A percentile compares a stretch with the other conserved stretches of the same genome.
phyloP scores from a whole-genome alignment of 352 stramenopile species.

The Phytopythium chamaehyphon region DNA sequence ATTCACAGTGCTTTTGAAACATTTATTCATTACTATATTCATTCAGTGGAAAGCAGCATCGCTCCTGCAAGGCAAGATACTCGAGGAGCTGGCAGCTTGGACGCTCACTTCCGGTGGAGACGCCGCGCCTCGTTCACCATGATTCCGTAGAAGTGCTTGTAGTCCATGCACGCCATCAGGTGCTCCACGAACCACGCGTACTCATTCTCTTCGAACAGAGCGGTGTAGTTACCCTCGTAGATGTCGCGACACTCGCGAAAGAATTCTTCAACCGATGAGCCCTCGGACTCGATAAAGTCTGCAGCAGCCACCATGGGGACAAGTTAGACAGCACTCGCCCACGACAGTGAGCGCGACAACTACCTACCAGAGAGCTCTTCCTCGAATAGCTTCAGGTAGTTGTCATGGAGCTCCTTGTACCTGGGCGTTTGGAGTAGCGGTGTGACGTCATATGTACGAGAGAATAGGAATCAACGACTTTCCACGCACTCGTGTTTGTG shows the following conservation, averaged over 20 bases:
- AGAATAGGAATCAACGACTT: too few species aligned
- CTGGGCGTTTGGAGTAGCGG: too few species aligned
- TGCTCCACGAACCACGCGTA: constrained; percentile 79
- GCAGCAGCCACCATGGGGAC: constrained; percentile 1
- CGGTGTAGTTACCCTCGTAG: constrained; percentile 52
- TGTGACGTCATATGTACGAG: too few species aligned
- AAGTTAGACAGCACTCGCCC: too few species aligned
- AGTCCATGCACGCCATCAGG: constrained; percentile 76
- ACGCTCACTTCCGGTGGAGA: constrained; percentile 48
- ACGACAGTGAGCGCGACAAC: too few species aligned
- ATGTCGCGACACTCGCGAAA: constrained; percentile 64
- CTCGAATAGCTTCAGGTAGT: constrained; percentile 73
- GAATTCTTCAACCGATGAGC: constrained; percentile 59
- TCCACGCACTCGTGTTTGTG: constrained; percentile 79
- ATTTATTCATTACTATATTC: too few species aligned
- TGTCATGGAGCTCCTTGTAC: constrained; percentile 75
- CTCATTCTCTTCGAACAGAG: constrained; percentile 64
- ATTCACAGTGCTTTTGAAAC: too few species aligned
- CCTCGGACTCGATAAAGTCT: constrained; percentile 76
- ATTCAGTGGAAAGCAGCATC: too few species aligned
- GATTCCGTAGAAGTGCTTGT: constrained; percentile 76
- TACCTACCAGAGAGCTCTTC: constrained; percentile 60
- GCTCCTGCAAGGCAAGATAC: background rate
- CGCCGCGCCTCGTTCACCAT: constrained; percentile 76
- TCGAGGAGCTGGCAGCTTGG: background rate